Percentiles rank a stretch among this genome's conserved stretches.
Conservation (phyloP, 768 basidiomycete genomes). For the Tulasnella sp. region DNA sequence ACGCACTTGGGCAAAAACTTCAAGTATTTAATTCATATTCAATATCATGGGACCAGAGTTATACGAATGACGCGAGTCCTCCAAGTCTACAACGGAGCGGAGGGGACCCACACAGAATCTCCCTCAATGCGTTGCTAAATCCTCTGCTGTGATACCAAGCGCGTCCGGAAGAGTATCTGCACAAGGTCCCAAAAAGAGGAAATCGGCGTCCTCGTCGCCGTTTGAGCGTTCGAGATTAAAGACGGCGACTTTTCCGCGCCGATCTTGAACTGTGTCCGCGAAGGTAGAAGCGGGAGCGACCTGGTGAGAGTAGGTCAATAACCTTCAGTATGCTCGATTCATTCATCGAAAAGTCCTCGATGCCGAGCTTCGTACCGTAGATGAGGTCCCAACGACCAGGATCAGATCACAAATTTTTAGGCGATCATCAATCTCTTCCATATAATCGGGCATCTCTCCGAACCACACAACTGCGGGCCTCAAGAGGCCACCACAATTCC, state of each 20-base stretch:
- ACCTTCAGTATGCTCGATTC: too few relatives aligned
- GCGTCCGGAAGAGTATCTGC: slow-evolving; percentile 19
- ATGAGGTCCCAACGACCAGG: slow-evolving; percentile 46
- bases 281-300: slow-evolving; percentile 23
- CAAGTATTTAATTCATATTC: too few relatives aligned
- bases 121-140: too few relatives aligned
- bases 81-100: too few relatives aligned
- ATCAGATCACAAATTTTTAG: slow-evolving; percentile 39
- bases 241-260: slow-evolving; percentile 21
- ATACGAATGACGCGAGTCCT: too few relatives aligned
- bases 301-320: slow-evolving; percentile 7
- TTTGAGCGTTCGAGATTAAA: slow-evolving; percentile 21
- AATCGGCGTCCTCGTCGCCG: slow-evolving; percentile 19
- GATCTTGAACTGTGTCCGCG: slow-evolving; percentile 14
- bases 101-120: too few relatives aligned
- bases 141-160: neutral
- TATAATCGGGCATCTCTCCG: slow-evolving; percentile 34
- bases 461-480: slow-evolving; percentile 53
- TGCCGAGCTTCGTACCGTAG: slow-evolving; percentile 29
- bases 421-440: slow-evolving; percentile 33
- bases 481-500: slow-evolving; percentile 32
- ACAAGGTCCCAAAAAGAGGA: slow-evolving; percentile 21
- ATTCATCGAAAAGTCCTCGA: too few relatives aligned
- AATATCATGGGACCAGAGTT: too few relatives aligned
- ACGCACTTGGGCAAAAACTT: too few relatives aligned